A percentile compares a stretch with the other conserved stretches of the same genome.
Evolutionary conservation across 257 asterid genomes (phyloP).

Genomic region (Parsonsia alboflavescens): DNA sequence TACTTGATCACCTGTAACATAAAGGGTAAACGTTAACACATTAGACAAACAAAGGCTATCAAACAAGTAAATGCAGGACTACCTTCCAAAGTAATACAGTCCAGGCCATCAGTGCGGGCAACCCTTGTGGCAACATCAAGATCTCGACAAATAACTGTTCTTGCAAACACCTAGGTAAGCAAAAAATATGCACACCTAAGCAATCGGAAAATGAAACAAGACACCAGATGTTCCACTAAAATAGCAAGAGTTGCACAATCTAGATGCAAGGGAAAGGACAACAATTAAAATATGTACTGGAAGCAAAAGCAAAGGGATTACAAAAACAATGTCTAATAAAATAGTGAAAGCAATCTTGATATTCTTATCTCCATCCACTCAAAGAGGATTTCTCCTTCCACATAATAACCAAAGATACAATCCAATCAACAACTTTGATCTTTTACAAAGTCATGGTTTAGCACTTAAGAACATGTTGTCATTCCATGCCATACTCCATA

Average conservation of each 20-base stretch:
- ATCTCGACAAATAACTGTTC: conserved; percentile 92
- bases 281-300: background rate
- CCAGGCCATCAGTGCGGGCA: conserved; percentile 83
- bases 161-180: conserved; percentile 67
- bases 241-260: background rate
- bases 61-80: conserved; percentile 19
- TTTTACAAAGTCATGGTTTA: background rate
- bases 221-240: background rate
- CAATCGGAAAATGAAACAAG: conserved; percentile 8
- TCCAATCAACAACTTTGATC: background rate
- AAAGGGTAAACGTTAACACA: conserved; percentile 20
- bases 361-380: background rate
- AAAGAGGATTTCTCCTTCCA: background rate
- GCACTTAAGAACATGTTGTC: background rate
- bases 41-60: conserved; percentile 16
- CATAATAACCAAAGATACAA: background rate
- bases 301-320: background rate
- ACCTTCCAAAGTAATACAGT: conserved; percentile 98
- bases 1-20: conserved; percentile 86
- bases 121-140: conserved; percentile 93
- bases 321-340: too few species aligned
- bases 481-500: background rate
- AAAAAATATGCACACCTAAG: conserved; percentile 17
- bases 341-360: background rate
- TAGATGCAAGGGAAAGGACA: background rate